phyloP scores from a whole-genome alignment of 768 basidiomycete genomes.

The Mycena latifolia region DNA sequence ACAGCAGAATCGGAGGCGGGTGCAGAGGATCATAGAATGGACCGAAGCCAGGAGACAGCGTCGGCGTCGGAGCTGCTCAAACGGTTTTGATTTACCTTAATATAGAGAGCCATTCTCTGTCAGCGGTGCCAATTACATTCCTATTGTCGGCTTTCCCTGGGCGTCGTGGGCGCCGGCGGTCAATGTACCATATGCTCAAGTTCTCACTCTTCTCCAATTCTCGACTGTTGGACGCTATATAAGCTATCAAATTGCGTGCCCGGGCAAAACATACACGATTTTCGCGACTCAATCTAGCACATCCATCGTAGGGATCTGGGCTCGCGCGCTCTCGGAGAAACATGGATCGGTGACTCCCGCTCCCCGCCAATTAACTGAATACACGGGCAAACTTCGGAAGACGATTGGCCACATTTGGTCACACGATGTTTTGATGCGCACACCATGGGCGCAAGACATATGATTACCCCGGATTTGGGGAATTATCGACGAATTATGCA shows the following conservation, averaged over 20 bases:
- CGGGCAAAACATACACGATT: too few species aligned
- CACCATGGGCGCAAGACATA: neutral
- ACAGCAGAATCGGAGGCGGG: slow-evolving; percentile 38
- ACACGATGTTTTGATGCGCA: too few species aligned
- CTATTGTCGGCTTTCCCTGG: too few species aligned
- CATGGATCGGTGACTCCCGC: neutral
- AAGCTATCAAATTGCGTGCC: too few species aligned
- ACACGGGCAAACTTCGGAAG: slow-evolving; percentile 27
- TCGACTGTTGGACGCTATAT: too few species aligned
- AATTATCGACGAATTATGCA: slow-evolving; percentile 21
- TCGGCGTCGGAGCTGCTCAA: slow-evolving; percentile 58
- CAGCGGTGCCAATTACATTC: neutral
- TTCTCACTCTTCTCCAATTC: too few species aligned
- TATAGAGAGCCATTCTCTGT: neutral
- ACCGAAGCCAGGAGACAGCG: slow-evolving; percentile 33
- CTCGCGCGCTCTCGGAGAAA: slow-evolving; percentile 27
- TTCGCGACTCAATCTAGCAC: too few species aligned
- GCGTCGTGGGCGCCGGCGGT: too few species aligned
- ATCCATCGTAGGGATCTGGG: too few species aligned
- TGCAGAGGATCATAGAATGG: slow-evolving; percentile 39
- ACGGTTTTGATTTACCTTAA: slow-evolving; percentile 43
- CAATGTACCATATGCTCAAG: too few species aligned
- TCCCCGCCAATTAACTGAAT: neutral
- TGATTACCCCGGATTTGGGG: slow-evolving; percentile 25
- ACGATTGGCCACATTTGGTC: neutral